Evolutionary conservation across 2,329 filamentous ascomycete genomes (phyloP).

Genomic region (Epichloe amarillans): DNA sequence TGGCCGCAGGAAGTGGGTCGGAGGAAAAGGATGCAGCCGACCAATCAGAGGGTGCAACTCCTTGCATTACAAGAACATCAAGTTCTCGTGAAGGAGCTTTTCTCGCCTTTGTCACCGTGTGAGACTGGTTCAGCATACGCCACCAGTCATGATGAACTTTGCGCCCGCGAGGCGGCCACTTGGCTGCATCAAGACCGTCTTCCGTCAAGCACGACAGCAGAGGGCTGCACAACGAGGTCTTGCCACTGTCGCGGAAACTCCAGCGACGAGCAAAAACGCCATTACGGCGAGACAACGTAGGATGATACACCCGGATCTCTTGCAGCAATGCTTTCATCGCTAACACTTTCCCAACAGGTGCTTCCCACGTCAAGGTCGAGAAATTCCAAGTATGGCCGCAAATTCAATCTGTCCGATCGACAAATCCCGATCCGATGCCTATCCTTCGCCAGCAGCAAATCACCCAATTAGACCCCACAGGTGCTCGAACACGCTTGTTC

Average conservation of each 20-base stretch:
- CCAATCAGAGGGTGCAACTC: conserved; percentile 23
- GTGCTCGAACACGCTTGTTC: conserved; percentile 72
- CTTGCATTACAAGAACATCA: neutral
- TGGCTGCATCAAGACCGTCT: conserved; percentile 53
- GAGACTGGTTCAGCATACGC: conserved; percentile 6
- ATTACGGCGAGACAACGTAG: conserved; percentile 23
- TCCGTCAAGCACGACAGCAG: conserved; percentile 45
- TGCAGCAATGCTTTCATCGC: neutral
- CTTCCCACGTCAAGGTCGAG: conserved; percentile 21
- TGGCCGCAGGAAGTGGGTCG: conserved; percentile 10
- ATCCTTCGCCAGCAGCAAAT: conserved; percentile 58
- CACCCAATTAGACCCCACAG: conserved; percentile 66
- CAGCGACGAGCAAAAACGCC: conserved; percentile 12
- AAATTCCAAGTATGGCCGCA: conserved; percentile 42
- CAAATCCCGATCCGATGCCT: conserved; percentile 54
- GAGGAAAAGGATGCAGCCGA: conserved; percentile 18
- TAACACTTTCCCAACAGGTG: conserved; percentile 14
- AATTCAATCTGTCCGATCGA: conserved; percentile 38
- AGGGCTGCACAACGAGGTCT: conserved; percentile 31
- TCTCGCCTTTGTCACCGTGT: neutral
- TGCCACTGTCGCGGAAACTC: conserved; percentile 23
- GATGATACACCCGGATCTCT: conserved; percentile 3
- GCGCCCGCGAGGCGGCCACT: conserved; percentile 51
- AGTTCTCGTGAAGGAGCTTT: neutral
- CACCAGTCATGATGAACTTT: conserved; percentile 40